Evolutionary conservation across 257 asterid genomes (phyloP).

Genomic region (Vinca minor): DNA sequence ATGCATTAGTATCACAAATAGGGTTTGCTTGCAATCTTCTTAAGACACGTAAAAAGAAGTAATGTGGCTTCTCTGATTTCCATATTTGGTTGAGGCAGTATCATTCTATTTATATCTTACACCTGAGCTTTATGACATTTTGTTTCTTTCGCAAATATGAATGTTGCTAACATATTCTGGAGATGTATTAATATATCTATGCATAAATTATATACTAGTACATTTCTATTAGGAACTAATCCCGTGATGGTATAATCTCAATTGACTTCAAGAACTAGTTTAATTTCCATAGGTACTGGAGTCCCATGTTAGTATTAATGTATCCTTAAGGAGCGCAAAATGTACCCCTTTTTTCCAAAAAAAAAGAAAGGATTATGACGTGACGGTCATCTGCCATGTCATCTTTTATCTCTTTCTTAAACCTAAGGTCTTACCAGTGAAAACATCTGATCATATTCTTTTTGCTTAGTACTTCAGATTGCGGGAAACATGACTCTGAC

Average conservation of each 20-base stretch:
- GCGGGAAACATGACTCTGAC: background rate
- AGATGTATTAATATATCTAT: background rate
- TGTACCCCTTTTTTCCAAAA: background rate
- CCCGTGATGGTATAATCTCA: background rate
- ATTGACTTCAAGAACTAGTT: background rate
- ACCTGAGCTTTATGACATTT: background rate
- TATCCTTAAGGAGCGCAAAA: background rate
- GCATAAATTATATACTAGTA: background rate
- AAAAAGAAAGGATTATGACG: background rate
- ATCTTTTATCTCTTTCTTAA: no score
- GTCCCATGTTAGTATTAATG: background rate
- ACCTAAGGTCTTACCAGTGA: no score
- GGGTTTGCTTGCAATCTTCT: background rate
- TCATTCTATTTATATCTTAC: background rate
- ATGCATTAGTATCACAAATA: background rate
- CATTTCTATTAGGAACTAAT: background rate
- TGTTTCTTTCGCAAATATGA: background rate
- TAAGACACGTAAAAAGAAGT: background rate
- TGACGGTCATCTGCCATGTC: background rate
- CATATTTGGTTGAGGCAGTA: background rate
- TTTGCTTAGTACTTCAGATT: constrained; percentile 1
- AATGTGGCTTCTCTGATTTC: background rate
- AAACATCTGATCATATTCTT: background rate
- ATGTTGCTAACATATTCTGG: background rate
- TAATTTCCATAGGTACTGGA: background rate